Evolutionary conservation across 306 rosid genomes (phyloP), one percentile per base, ranked within the genome.

Genomic region (Boehmeria nivea): DNA sequence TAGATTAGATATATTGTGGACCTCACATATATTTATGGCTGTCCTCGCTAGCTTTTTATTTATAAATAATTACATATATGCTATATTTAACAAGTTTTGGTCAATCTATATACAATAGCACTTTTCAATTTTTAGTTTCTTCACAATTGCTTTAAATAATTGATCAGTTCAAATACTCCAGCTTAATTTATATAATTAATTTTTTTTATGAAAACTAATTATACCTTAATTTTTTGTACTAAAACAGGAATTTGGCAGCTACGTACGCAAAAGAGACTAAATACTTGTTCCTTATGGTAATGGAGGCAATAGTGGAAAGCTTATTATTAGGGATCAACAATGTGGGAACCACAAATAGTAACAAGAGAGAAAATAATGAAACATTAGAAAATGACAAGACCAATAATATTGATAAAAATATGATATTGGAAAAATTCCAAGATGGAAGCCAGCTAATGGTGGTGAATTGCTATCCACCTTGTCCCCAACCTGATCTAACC

Each of bases 401-500:
- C 0, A 70, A 25, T 14, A 27, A 66, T 27, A 43, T 28, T 17
- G 3, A n/a, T 9, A 11, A 53, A n/a, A 1, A 33, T 8, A 17
- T 7, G 11, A 17, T 26, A 12, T 16, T 61, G 57, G 19, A 76
- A 28, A 80, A 73, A 0, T 73, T 90, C 21, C 57, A 80, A 80
- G 69, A 78, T 67, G 97, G 97, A 33, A 86, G 97, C 78, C 97
- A 90, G 60, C 63, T 90, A 65, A 77, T 90, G 83, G 78, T 87
- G 21, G 60, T 75, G n/a, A 90, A 90, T 72, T 82, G 77, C 56
- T 90, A 86, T 57, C 97, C 97, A 21, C 71, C 86, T 51, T 90
- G 97, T 54, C 97, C 97, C 40, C 67, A 90, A 51, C 97, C 97
- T 3, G 88, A 86, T n/a, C 75, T 90, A 68, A 90, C 97, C 25